Evolutionary conservation across 768 basidiomycete genomes (phyloP).

Genomic region (Austroboletus festivus): DNA sequence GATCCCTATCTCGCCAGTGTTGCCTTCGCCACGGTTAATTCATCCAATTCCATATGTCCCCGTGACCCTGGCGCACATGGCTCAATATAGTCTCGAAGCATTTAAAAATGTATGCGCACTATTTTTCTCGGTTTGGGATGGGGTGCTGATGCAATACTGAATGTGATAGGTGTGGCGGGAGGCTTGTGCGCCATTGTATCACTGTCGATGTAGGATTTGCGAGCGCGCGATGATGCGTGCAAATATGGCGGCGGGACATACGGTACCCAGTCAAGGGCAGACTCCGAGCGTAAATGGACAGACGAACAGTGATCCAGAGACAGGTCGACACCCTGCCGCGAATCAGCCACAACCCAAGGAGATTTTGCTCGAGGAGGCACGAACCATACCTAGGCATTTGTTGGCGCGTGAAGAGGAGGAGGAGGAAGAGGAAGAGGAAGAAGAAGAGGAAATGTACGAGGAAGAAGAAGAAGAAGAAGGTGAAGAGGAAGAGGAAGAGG

Average conservation of each 20-base stretch:
- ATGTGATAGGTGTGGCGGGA: conserved; percentile 68
- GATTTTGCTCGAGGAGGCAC: conserved; percentile 28
- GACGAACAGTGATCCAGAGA: not conserved
- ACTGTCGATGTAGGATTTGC: conserved; percentile 72
- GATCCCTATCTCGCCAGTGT: conserved; percentile 53
- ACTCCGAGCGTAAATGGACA: conserved; percentile 8
- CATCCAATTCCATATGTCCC: conserved; percentile 72
- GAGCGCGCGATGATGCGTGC: conserved; percentile 59
- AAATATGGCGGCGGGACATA: conserved; percentile 41
- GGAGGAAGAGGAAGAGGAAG: conserved; percentile 31
- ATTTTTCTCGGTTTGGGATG: not conserved
- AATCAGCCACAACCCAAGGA: conserved; percentile 10
- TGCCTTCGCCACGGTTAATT: conserved; percentile 57
- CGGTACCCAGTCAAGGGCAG: conserved; percentile 29
- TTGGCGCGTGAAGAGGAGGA: conserved; percentile 29
- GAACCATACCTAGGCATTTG: conserved; percentile 13
- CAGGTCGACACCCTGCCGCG: conserved; percentile 5
- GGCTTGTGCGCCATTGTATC: conserved; percentile 66
- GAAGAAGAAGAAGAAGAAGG: conserved; percentile 27
- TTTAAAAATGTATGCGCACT: conserved; percentile 48
- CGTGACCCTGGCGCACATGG: conserved; percentile 49
- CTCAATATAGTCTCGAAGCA: conserved; percentile 56
- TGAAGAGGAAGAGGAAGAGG: conserved; percentile 34
- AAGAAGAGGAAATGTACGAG: conserved; percentile 28
- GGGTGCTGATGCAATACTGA: conserved; percentile 3